Conservation (phyloP, 108 stramenopile genomes). For the Skeletonema menzelii region DNA sequence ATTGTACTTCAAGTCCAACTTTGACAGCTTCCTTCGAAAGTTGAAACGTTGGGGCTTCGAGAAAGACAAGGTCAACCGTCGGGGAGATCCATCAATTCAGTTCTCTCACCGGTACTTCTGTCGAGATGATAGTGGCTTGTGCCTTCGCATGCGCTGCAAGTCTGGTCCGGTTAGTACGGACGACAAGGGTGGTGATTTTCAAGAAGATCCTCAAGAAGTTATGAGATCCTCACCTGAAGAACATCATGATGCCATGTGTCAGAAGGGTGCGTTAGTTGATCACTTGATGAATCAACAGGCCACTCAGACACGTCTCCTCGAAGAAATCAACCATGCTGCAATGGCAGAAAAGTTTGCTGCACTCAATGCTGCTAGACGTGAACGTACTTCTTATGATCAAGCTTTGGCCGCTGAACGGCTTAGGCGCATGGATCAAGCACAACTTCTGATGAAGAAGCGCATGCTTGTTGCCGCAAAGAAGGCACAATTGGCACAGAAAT, state of each 20-base stretch:
- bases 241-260: background rate
- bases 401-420: background rate
- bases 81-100: constrained; percentile 49
- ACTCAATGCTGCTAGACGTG: background rate
- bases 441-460: background rate
- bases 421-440: background rate
- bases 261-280: background rate
- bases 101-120: constrained; percentile 66
- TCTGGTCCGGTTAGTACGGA: background rate
- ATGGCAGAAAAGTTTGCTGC: background rate
- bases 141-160: background rate
- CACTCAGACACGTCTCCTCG: background rate
- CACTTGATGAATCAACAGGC: constrained; percentile 1
- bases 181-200: background rate
- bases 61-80: background rate
- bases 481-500: background rate
- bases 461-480: background rate
- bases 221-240: background rate
- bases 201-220: background rate
- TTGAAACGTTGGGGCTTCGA: constrained; percentile 55
- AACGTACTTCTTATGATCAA: background rate
- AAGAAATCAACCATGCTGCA: background rate
- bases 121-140: constrained; percentile 32
- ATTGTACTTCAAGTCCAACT: constrained; percentile 82
- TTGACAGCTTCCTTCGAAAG: constrained; percentile 81